phyloP scores from a whole-genome alignment of 306 rosid species.

The Fragaria vesca region DNA sequence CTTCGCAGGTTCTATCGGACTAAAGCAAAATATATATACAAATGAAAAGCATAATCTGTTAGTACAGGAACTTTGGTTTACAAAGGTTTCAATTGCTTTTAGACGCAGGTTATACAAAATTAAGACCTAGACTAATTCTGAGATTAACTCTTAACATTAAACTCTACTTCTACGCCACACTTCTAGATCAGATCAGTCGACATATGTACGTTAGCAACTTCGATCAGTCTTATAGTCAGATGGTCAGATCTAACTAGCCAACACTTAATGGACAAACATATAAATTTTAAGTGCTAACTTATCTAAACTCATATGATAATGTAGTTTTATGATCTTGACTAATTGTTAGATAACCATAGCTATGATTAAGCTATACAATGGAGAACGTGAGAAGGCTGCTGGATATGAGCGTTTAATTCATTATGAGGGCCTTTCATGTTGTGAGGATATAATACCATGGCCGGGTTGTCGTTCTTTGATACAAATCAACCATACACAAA shows the following conservation, averaged over 20 bases:
- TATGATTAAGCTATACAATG: background rate
- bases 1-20: no score
- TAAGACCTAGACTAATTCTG: no score
- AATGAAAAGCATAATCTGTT: no score
- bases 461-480: background rate
- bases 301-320: background rate
- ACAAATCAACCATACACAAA: background rate
- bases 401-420: background rate
- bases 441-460: background rate
- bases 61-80: no score
- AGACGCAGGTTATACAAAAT: no score
- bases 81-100: no score
- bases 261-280: background rate
- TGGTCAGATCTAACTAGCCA: background rate
- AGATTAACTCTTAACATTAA: no score
- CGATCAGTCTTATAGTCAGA: background rate
- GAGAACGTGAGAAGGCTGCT: background rate
- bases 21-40: no score
- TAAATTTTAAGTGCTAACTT: background rate
- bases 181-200: no score
- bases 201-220: background rate
- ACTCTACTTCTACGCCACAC: no score
- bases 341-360: background rate
- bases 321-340: background rate
- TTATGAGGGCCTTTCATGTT: background rate